These are phyloP conservation scores for Mortierella sp. DNA, from an alignment of 371 early-diverging fungal genomes.

Conservation along the genomic window DNA sequence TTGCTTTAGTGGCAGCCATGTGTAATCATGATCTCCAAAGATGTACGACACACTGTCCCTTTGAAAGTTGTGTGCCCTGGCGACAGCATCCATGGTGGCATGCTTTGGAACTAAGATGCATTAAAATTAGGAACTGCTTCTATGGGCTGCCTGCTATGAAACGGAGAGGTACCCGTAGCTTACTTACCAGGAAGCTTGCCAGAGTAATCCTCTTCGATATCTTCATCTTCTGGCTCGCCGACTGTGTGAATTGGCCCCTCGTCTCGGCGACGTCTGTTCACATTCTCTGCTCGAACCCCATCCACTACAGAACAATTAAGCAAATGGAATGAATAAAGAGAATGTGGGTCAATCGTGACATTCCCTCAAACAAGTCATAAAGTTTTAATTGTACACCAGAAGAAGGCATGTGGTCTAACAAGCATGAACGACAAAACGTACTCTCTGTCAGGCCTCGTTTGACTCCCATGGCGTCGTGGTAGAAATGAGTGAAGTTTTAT, in stretches of 20 bases:
- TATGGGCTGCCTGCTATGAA: no score
- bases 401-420: not conserved
- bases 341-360: no score
- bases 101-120: conserved; percentile 61
- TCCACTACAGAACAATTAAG: not conserved
- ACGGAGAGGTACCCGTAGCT: no score
- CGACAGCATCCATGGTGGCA: conserved; percentile 65
- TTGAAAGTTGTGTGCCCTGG: conserved; percentile 52
- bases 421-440: conserved; percentile 12
- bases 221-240: conserved; percentile 38
- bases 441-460: conserved; percentile 44
- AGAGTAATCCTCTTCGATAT: conserved; percentile 48
- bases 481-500: not conserved
- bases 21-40: conserved; percentile 81
- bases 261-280: conserved; percentile 37
- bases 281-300: not conserved
- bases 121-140: no score
- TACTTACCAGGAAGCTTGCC: conserved; percentile 44
- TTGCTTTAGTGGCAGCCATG: conserved; percentile 84
- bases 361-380: no score
- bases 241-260: conserved; percentile 54
- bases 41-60: conserved; percentile 69
- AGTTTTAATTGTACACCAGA: no score
- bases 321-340: not conserved
- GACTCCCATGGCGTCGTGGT: conserved; percentile 23